Conservation (phyloP, 441 rosid species). For the Adansonia grandidieri region DNA sequence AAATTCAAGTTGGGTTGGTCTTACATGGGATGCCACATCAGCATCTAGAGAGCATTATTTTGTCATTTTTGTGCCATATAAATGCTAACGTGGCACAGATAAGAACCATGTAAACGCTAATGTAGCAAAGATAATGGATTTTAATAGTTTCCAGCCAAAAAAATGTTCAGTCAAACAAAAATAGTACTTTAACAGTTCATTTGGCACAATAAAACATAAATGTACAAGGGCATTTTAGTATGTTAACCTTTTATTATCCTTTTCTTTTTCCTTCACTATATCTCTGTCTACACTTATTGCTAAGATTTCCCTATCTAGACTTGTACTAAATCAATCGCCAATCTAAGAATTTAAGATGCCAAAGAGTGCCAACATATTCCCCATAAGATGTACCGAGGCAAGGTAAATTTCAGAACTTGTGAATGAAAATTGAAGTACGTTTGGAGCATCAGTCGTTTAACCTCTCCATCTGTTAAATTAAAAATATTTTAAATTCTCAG, state of each 20-base stretch:
- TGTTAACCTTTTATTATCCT: neutral
- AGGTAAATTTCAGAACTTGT: no score
- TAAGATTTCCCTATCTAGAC: no score
- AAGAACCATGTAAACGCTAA: neutral
- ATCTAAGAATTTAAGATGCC: no score
- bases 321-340: no score
- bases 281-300: neutral
- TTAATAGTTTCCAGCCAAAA: neutral
- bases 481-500: no score
- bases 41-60: neutral
- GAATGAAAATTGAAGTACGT: no score
- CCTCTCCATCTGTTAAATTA: no score
- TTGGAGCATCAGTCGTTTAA: no score
- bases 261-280: neutral
- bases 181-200: neutral
- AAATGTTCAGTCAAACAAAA: neutral
- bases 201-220: neutral
- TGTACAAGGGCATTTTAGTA: neutral
- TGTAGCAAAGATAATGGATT: neutral
- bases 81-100: neutral
- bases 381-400: no score
- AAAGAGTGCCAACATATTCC: no score
- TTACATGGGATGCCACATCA: constrained; percentile 2
- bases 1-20: neutral
- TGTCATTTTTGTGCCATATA: neutral